A percentile compares a stretch with the other conserved stretches of the same genome.
Conservation (phyloP, 192 early-diverging fungal genomes). For the Lobosporangium transversale region DNA sequence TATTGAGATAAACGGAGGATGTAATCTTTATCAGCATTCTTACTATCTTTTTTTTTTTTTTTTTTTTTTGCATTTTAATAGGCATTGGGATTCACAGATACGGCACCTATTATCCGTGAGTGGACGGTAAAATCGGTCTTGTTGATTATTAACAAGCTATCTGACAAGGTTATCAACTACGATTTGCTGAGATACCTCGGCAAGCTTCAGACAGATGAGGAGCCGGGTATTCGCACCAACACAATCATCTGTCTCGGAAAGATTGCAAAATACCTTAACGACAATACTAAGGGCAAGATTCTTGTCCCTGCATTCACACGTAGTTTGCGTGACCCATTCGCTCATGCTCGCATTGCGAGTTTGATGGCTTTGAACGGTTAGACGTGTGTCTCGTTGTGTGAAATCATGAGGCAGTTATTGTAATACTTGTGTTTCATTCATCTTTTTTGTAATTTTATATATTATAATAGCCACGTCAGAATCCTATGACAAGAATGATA, state of each 20-base stretch:
- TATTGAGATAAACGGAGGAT: no score
- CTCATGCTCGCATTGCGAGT: slow-evolving; percentile 86
- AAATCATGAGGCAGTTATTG: background rate
- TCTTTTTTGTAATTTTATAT: no score
- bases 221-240: slow-evolving; percentile 97
- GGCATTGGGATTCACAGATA: slow-evolving; percentile 89
- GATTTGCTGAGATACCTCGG: slow-evolving; percentile 88
- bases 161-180: slow-evolving; percentile 80
- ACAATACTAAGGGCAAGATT: slow-evolving; percentile 81
- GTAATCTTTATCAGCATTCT: no score
- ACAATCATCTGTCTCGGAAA: slow-evolving; percentile 96
- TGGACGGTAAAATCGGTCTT: slow-evolving; percentile 88
- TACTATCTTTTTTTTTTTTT: no score
- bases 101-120: slow-evolving; percentile 90
- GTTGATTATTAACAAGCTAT: slow-evolving; percentile 69
- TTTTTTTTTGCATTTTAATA: no score
- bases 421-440: background rate
- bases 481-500: slow-evolving; percentile 74
- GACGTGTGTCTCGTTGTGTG: no score
- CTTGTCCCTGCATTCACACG: slow-evolving; percentile 86
- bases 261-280: slow-evolving; percentile 80
- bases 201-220: slow-evolving; percentile 89
- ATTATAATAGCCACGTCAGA: slow-evolving; percentile 71
- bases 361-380: slow-evolving; percentile 76
- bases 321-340: slow-evolving; percentile 87